A percentile compares a stretch with the other conserved stretches of the same genome.
phyloP scores from a whole-genome alignment of 2,329 filamentous ascomycete species.

The Aspergillus costaricaensis region DNA sequence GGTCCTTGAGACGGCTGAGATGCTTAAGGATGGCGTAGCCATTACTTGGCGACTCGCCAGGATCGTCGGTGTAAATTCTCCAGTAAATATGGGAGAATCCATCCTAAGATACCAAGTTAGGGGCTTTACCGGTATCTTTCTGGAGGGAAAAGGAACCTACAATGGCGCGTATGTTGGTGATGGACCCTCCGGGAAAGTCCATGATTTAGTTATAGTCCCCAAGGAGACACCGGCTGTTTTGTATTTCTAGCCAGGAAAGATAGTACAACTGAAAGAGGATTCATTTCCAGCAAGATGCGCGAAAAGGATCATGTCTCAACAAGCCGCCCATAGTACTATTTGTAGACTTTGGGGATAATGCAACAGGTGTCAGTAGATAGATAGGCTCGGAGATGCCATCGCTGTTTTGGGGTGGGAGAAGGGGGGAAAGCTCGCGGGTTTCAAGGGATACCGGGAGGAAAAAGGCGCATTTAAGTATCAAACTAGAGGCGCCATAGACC shows the following conservation, averaged over 20 bases:
- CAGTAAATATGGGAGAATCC: constrained; percentile 47
- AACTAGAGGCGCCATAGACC: background rate
- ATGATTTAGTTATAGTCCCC: constrained; percentile 36
- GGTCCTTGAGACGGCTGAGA: constrained; percentile 42
- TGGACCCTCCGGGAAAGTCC: constrained; percentile 47
- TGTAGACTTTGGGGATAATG: constrained; percentile 20
- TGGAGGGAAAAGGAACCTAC: constrained; percentile 32
- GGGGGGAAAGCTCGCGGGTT: background rate
- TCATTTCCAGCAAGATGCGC: constrained; percentile 37
- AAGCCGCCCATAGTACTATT: constrained; percentile 21
- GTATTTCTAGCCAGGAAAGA: constrained; percentile 29
- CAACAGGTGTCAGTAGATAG: constrained; percentile 21
- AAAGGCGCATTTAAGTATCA: constrained; percentile 7
- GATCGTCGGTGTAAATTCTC: constrained; percentile 46
- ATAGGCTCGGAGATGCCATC: constrained; percentile 22
- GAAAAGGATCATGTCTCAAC: constrained; percentile 15
- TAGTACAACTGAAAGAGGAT: constrained; percentile 26
- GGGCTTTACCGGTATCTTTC: background rate
- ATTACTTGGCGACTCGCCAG: constrained; percentile 36
- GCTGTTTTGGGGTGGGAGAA: constrained; percentile 6
- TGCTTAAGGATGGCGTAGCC: constrained; percentile 41
- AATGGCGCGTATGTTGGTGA: constrained; percentile 46
- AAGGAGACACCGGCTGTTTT: constrained; percentile 30
- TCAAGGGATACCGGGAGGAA: background rate
- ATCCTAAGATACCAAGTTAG: constrained; percentile 38